These are phyloP conservation scores for Candida methanosorbosa DNA, from an alignment of 805 yeast genomes.

Conservation along the genomic window DNA sequence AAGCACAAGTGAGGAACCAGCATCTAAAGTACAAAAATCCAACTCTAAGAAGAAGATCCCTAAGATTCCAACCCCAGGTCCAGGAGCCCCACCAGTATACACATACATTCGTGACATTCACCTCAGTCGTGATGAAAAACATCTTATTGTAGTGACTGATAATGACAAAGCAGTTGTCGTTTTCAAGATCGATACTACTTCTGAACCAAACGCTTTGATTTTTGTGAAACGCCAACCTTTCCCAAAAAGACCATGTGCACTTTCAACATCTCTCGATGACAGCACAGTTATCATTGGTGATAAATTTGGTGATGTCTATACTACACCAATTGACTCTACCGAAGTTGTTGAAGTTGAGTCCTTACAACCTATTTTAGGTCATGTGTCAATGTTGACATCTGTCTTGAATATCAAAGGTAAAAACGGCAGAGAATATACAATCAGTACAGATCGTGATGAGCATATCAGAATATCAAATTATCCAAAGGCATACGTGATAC, in stretches of 20 bases:
- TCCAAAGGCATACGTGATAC: slow-evolving; percentile 72
- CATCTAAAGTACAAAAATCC: slow-evolving; percentile 22
- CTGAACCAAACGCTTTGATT: slow-evolving; percentile 34
- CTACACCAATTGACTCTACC: slow-evolving; percentile 34
- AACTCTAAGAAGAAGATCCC: slow-evolving; percentile 27
- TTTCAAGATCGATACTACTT: slow-evolving; percentile 30
- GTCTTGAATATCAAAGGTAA: slow-evolving; percentile 37
- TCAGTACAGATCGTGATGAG: slow-evolving; percentile 92
- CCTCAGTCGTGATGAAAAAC: slow-evolving; percentile 42
- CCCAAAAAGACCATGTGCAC: slow-evolving; percentile 89
- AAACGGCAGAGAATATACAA: slow-evolving; percentile 40
- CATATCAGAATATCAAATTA: slow-evolving; percentile 79
- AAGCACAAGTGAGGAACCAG: slow-evolving; percentile 8
- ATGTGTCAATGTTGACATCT: slow-evolving; percentile 93
- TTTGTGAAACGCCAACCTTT: slow-evolving; percentile 64
- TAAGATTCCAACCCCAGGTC: slow-evolving; percentile 54
- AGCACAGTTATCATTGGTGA: slow-evolving; percentile 65
- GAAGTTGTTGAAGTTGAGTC: slow-evolving; percentile 26
- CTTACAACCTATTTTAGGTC: slow-evolving; percentile 76
- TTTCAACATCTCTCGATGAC: slow-evolving; percentile 48
- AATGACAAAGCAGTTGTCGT: slow-evolving; percentile 75
- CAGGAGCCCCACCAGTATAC: slow-evolving; percentile 60
- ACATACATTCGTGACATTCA: slow-evolving; percentile 60
- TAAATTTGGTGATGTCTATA: slow-evolving; percentile 92
- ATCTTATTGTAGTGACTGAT: slow-evolving; percentile 65